Evolutionary conservation across 306 rosid genomes (phyloP).

Genomic region (Medicago arabica): DNA sequence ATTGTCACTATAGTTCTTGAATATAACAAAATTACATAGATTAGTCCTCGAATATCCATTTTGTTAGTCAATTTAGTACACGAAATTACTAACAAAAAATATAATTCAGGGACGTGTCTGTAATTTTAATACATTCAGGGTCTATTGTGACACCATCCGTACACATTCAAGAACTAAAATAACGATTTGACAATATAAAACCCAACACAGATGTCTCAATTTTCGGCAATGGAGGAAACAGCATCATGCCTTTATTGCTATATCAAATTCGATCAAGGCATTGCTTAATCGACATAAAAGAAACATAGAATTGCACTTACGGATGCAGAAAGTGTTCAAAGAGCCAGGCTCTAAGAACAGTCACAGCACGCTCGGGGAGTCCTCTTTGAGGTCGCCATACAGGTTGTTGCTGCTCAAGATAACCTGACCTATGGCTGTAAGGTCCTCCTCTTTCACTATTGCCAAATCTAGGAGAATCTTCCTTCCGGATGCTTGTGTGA

Average conservation of each 20-base stretch:
- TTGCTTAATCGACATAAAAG: neutral
- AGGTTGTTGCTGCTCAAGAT: constrained; percentile 75
- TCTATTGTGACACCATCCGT: neutral
- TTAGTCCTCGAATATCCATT: neutral
- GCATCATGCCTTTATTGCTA: neutral
- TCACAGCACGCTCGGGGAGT: constrained; percentile 85
- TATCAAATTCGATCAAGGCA: neutral
- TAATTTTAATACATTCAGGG: neutral
- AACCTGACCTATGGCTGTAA: constrained; percentile 59
- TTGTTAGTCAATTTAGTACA: neutral
- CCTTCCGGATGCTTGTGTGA: constrained; percentile 48
- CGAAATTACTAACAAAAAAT: neutral
- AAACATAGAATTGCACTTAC: constrained; percentile 52
- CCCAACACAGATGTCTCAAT: neutral
- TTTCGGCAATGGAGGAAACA: neutral
- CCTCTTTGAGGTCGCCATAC: constrained; percentile 96
- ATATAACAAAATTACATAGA: neutral
- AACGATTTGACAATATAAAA: neutral
- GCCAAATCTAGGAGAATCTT: constrained; percentile 53
- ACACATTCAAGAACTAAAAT: neutral
- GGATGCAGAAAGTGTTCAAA: constrained; percentile 94
- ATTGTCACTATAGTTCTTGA: too few species aligned
- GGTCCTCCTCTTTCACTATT: constrained; percentile 50
- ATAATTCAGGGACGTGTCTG: neutral
- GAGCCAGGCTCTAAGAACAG: constrained; percentile 84